phyloP scores from a whole-genome alignment of 306 rosid genomes.

The Medicago lupulina region DNA sequence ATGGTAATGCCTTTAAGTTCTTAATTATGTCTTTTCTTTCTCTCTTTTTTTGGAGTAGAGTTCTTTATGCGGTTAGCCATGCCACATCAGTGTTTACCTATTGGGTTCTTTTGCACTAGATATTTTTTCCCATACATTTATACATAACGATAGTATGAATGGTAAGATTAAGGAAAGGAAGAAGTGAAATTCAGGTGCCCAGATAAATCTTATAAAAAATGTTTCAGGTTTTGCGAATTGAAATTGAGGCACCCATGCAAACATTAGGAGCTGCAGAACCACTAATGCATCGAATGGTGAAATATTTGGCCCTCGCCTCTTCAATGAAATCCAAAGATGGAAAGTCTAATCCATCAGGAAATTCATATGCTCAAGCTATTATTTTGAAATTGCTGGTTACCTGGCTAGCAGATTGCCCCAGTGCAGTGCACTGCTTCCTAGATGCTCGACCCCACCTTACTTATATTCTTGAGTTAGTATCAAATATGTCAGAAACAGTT shows the following conservation, averaged over 20 bases:
- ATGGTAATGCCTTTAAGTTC: background rate
- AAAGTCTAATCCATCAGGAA: slow-evolving; percentile 59
- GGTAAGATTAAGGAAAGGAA: slow-evolving; percentile 15
- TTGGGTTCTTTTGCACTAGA: slow-evolving; percentile 13
- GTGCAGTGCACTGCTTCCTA: slow-evolving; percentile 85
- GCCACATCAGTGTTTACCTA: background rate
- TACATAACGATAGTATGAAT: slow-evolving; percentile 4
- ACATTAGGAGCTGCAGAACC: slow-evolving; percentile 87
- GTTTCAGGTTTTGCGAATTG: slow-evolving; percentile 77
- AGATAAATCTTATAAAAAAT: slow-evolving; percentile 29
- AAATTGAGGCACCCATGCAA: slow-evolving; percentile 78
- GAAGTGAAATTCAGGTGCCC: slow-evolving; percentile 15
- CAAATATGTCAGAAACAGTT: slow-evolving; percentile 74
- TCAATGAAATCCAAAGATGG: slow-evolving; percentile 79
- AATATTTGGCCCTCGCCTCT: slow-evolving; percentile 83
- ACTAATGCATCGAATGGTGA: slow-evolving; percentile 84
- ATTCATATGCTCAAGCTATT: slow-evolving; percentile 66
- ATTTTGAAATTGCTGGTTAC: slow-evolving; percentile 81
- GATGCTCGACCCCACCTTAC: slow-evolving; percentile 94
- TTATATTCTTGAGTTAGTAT: slow-evolving; percentile 82
- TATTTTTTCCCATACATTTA: background rate
- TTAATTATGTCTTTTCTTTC: background rate
- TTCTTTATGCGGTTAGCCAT: slow-evolving; percentile 7
- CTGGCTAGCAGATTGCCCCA: slow-evolving; percentile 87
- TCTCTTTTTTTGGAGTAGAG: background rate